Conservation (phyloP, 2,329 filamentous ascomycete genomes). For the Alternaria metachromatica region DNA sequence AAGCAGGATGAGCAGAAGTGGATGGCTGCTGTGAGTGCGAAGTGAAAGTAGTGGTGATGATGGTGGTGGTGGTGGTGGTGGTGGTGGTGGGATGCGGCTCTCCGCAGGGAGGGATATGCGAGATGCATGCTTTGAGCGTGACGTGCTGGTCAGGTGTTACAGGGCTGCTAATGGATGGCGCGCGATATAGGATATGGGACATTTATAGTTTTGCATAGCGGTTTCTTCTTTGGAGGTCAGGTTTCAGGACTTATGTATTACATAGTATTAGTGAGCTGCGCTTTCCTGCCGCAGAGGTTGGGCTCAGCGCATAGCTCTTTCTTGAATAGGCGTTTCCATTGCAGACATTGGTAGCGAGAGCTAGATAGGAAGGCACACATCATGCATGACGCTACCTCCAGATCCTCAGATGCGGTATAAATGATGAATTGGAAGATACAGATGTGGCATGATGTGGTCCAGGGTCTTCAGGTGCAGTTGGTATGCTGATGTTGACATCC, state of each 20-base stretch:
- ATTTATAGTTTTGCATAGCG: conserved; percentile 13
- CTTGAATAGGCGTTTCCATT: not conserved
- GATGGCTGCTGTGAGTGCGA: conserved; percentile 73
- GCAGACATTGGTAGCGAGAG: no score
- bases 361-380: not conserved
- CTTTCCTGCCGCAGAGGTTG: not conserved
- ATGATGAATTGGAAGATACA: no score
- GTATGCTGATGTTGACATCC: not conserved
- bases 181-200: not conserved
- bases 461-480: not conserved
- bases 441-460: not conserved
- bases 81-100: conserved; percentile 13
- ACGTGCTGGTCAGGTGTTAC: conserved; percentile 2
- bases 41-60: not conserved
- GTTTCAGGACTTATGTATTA: conserved; percentile 1
- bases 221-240: conserved; percentile 1
- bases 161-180: not conserved
- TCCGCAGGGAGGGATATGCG: conserved; percentile 14
- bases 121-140: conserved; percentile 7
- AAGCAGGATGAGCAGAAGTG: conserved; percentile 85
- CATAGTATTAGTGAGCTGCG: not conserved
- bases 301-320: not conserved
- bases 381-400: no score
- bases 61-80: not conserved
- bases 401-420: no score